phyloP scores from a whole-genome alignment of 2,329 filamentous ascomycete species.

The Uncinocarpus reesii region DNA sequence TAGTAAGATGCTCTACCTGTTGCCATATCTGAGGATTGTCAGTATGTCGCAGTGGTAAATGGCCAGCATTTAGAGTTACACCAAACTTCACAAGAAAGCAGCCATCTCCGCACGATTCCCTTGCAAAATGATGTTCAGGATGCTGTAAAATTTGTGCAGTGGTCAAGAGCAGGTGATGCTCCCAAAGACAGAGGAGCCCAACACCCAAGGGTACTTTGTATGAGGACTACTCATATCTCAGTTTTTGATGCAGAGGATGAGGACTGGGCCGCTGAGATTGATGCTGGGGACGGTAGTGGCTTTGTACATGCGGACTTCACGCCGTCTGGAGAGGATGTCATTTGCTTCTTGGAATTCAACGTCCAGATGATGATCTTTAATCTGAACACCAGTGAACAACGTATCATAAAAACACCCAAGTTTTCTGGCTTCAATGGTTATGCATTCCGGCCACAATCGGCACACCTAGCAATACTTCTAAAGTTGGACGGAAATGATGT shows the following conservation, averaged over 20 bases:
- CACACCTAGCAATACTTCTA: slow-evolving; percentile 32
- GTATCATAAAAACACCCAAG: slow-evolving; percentile 34
- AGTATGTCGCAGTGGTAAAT: slow-evolving; percentile 11
- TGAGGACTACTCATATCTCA: slow-evolving; percentile 28
- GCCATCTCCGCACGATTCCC: slow-evolving; percentile 1
- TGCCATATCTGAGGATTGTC: slow-evolving; percentile 10
- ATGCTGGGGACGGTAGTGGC: slow-evolving; percentile 29
- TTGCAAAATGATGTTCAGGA: slow-evolving; percentile 11
- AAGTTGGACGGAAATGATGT: slow-evolving; percentile 32
- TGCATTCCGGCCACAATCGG: slow-evolving; percentile 33
- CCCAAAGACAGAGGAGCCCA: not conserved
- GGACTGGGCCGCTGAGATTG: slow-evolving; percentile 32
- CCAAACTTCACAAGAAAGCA: not conserved
- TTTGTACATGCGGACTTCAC: slow-evolving; percentile 32
- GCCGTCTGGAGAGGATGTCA: slow-evolving; percentile 28
- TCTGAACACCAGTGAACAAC: slow-evolving; percentile 28
- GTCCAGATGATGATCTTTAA: slow-evolving; percentile 31
- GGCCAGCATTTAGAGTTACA: slow-evolving; percentile 7
- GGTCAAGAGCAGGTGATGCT: slow-evolving; percentile 1
- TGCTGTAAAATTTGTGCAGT: slow-evolving; percentile 11
- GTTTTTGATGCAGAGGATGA: slow-evolving; percentile 31
- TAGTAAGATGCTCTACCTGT: slow-evolving; percentile 7
- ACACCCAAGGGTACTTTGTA: slow-evolving; percentile 25
- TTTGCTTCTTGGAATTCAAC: slow-evolving; percentile 34
- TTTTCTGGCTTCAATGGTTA: slow-evolving; percentile 29